Conservation (phyloP, 805 yeast species). For the Candida quercuum region DNA sequence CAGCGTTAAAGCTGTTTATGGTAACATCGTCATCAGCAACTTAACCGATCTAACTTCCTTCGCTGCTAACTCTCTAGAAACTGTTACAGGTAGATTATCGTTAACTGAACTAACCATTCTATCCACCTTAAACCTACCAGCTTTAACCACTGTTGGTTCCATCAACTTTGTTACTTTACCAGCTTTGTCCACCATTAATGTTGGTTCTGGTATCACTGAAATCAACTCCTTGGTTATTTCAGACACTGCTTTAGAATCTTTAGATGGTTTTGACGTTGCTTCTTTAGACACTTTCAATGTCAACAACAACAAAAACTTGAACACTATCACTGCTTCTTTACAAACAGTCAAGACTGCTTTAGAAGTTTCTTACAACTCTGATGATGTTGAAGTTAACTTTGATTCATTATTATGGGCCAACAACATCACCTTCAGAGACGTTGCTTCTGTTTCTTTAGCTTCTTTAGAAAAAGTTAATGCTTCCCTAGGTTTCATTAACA, state of each 20-base stretch:
- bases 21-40: slow-evolving; percentile 63
- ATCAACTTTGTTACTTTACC: slow-evolving; percentile 82
- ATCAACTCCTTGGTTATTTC: slow-evolving; percentile 68
- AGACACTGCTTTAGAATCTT: slow-evolving; percentile 64
- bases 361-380: slow-evolving; percentile 82
- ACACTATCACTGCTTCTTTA: slow-evolving; percentile 65
- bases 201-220: slow-evolving; percentile 63
- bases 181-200: slow-evolving; percentile 66
- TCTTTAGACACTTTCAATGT: slow-evolving; percentile 55
- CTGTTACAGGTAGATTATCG: slow-evolving; percentile 66
- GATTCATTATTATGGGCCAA: slow-evolving; percentile 77
- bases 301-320: slow-evolving; percentile 85
- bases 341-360: slow-evolving; percentile 68
- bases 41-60: slow-evolving; percentile 58
- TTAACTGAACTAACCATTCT: slow-evolving; percentile 63
- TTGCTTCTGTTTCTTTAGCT: slow-evolving; percentile 65
- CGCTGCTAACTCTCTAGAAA: slow-evolving; percentile 73
- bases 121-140: slow-evolving; percentile 65
- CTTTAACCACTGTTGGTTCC: slow-evolving; percentile 75
- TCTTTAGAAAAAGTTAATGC: slow-evolving; percentile 70
- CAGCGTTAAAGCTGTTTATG: slow-evolving; percentile 72
- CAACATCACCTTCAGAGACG: slow-evolving; percentile 81
- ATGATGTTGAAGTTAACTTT: slow-evolving; percentile 61
- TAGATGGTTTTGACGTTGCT: slow-evolving; percentile 58
- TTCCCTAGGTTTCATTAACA: slow-evolving; percentile 75